Conservation (phyloP, 176 grass and related monocot genomes). For the Avena eriantha region DNA sequence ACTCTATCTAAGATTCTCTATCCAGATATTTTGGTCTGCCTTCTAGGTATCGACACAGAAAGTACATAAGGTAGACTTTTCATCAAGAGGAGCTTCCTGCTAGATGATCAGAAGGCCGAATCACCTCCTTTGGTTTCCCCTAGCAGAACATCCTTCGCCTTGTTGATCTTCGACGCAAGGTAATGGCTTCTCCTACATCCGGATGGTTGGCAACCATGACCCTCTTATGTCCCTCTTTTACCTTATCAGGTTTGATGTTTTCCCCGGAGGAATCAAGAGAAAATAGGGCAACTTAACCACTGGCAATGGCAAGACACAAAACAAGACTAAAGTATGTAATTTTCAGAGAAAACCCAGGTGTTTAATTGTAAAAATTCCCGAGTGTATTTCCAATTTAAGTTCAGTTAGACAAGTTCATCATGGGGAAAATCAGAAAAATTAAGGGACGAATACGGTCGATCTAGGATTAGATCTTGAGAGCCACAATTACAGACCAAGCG, state of each 20-base stretch:
- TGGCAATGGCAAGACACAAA: too few relatives aligned
- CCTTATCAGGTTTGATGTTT: slow-evolving; percentile 72
- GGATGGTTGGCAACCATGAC: slow-evolving; percentile 98
- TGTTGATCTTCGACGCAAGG: slow-evolving; percentile 92
- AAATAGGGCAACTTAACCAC: too few relatives aligned
- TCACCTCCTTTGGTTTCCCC: slow-evolving; percentile 84
- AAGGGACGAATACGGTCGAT: too few relatives aligned
- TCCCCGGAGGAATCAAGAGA: slow-evolving; percentile 26
- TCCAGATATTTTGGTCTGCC: slow-evolving; percentile 31
- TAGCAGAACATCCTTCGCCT: slow-evolving; percentile 83
- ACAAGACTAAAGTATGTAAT: too few relatives aligned
- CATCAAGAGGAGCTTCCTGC: not conserved
- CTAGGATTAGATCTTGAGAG: too few relatives aligned
- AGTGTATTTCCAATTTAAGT: too few relatives aligned
- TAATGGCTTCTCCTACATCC: slow-evolving; percentile 87
- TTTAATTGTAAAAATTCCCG: too few relatives aligned
- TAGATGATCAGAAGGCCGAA: slow-evolving; percentile 71
- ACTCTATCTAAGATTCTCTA: slow-evolving; percentile 16
- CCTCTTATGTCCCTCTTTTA: slow-evolving; percentile 91
- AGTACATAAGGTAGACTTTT: slow-evolving; percentile 13
- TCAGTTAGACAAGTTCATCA: too few relatives aligned
- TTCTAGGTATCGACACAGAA: slow-evolving; percentile 26
- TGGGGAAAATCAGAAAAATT: too few relatives aligned
- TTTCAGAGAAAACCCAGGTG: too few relatives aligned
- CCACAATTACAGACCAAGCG: too few relatives aligned